Conservation (phyloP, 148 eudicot species). For the Arctostaphylos glauca region DNA sequence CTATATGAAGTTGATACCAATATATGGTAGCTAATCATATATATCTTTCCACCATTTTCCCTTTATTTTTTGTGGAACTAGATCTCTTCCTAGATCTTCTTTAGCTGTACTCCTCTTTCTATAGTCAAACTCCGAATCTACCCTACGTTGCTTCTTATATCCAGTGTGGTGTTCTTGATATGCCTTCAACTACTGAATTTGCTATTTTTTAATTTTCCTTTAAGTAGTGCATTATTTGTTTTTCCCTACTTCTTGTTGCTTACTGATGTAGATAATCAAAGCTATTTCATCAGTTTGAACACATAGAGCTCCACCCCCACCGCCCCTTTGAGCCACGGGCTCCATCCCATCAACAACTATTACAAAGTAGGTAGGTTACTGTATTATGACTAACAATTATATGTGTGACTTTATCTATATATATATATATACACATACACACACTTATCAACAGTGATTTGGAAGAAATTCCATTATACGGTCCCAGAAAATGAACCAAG, state of each 20-base stretch:
- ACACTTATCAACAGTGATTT: neutral
- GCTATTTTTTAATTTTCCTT: slow-evolving; percentile 1
- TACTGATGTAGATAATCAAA: neutral
- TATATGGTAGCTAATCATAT: neutral
- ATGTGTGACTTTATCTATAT: neutral
- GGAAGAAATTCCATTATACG: slow-evolving; percentile 17
- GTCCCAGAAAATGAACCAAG: no score
- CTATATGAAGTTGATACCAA: slow-evolving; percentile 14
- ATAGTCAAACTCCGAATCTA: slow-evolving; percentile 36
- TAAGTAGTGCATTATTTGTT: slow-evolving; percentile 10
- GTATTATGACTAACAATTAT: slow-evolving; percentile 19
- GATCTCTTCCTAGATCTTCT: slow-evolving; percentile 64
- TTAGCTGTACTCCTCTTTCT: slow-evolving; percentile 34
- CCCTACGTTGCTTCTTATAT: slow-evolving; percentile 38
- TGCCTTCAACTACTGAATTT: slow-evolving; percentile 45
- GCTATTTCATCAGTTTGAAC: slow-evolving; percentile 13
- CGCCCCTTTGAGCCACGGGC: slow-evolving; percentile 41
- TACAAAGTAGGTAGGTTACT: slow-evolving; percentile 23
- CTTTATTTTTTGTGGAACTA: slow-evolving; percentile 24
- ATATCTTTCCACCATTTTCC: slow-evolving; percentile 9
- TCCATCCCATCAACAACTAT: slow-evolving; percentile 24
- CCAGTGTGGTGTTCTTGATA: slow-evolving; percentile 32
- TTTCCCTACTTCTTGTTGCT: slow-evolving; percentile 2
- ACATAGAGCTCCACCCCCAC: slow-evolving; percentile 29
- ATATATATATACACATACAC: no score